phyloP scores from a whole-genome alignment of 768 basidiomycete genomes.

The Agrocybe pediades region DNA sequence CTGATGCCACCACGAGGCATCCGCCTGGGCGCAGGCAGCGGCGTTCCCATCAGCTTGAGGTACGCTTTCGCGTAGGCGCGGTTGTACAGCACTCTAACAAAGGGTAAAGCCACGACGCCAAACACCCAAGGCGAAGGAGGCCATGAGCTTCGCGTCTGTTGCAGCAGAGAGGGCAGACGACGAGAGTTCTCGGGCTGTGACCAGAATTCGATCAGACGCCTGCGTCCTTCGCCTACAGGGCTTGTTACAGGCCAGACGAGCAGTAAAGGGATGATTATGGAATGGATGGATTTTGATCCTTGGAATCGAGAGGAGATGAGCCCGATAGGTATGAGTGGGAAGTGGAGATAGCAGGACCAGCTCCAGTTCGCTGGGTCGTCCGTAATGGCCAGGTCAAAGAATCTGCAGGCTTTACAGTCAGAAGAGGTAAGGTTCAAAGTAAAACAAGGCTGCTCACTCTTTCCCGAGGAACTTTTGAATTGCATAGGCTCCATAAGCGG shows the following conservation, averaged over 20 bases:
- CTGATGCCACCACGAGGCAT: conserved; percentile 25
- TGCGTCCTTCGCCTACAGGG: conserved; percentile 32
- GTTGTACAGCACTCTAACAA: conserved; percentile 47
- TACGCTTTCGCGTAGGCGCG: conserved; percentile 40
- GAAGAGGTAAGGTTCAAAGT: background rate
- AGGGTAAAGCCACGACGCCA: conserved; percentile 52
- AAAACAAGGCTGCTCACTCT: conserved; percentile 44
- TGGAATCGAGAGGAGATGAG: conserved; percentile 66
- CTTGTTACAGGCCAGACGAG: conserved; percentile 47
- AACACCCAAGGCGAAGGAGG: conserved; percentile 64
- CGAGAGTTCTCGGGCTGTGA: conserved; percentile 31
- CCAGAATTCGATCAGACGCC: conserved; percentile 34
- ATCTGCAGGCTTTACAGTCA: conserved; percentile 31
- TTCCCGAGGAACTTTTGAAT: conserved; percentile 67
- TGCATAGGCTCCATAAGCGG: conserved; percentile 75
- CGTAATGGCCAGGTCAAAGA: conserved; percentile 65
- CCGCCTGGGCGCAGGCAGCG: conserved; percentile 26
- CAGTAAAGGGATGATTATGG: conserved; percentile 46
- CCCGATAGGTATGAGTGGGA: conserved; percentile 69
- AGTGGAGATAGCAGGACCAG: conserved; percentile 73
- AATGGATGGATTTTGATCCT: conserved; percentile 26
- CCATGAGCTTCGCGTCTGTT: conserved; percentile 36
- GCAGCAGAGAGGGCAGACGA: conserved; percentile 34
- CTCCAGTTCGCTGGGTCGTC: conserved; percentile 76
- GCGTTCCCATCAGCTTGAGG: conserved; percentile 43